phyloP scores from a whole-genome alignment of 306 rosid species.

The Myrica gale region DNA sequence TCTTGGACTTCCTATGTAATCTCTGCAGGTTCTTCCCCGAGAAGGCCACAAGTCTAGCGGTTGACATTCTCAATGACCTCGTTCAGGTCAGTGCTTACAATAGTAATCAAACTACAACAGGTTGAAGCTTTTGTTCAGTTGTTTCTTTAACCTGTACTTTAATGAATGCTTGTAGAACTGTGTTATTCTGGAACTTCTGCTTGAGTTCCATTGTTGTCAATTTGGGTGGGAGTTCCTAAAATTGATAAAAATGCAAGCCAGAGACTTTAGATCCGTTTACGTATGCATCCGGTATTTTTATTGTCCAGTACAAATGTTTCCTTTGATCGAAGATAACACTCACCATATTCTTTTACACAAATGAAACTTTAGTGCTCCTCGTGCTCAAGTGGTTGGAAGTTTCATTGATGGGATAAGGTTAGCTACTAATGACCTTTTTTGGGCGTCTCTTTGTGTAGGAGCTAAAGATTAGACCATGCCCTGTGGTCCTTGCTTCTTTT shows the following conservation, averaged over 20 bases:
- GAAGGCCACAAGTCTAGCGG: constrained; percentile 66
- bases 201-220: not conserved
- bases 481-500: constrained; percentile 80
- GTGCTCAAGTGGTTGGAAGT: constrained; percentile 1
- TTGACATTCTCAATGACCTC: constrained; percentile 67
- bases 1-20: constrained; percentile 18
- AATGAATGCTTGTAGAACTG: constrained; percentile 3
- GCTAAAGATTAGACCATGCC: constrained; percentile 51
- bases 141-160: not conserved
- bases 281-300: too few species aligned
- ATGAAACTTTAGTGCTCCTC: constrained; percentile 2
- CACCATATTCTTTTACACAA: not conserved
- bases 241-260: not conserved
- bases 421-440: constrained; percentile 7
- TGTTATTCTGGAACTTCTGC: not conserved
- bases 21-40: constrained; percentile 85
- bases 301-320: not conserved
- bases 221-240: not conserved
- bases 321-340: not conserved
- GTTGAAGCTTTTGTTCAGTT: not conserved
- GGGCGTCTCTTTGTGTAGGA: not conserved
- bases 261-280: too few species aligned
- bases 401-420: constrained; percentile 19
- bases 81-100: constrained; percentile 55
- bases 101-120: constrained; percentile 15